phyloP scores from a whole-genome alignment of 2,329 filamentous ascomycete genomes.

The Ophiostoma ulmi region DNA sequence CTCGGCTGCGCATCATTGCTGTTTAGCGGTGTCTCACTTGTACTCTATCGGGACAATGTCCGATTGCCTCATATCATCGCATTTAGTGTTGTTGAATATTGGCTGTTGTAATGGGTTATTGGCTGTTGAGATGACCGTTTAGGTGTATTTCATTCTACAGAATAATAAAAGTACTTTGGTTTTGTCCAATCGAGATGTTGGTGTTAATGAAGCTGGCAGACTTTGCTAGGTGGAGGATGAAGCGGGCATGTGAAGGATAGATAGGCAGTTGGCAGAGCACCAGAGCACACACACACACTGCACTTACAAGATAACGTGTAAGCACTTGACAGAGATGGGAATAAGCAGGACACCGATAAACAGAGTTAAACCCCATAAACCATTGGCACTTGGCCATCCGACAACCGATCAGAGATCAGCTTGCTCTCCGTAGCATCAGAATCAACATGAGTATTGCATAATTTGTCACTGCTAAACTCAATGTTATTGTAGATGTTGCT shows the following conservation, averaged over 20 bases:
- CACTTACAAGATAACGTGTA: not conserved
- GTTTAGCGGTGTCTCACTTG: not conserved
- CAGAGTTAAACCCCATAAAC: not conserved
- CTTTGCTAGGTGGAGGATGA: not conserved
- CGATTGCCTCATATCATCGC: not conserved
- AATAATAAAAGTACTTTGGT: not conserved
- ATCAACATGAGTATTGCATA: not conserved
- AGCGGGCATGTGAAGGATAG: not conserved
- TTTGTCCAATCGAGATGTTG: not conserved
- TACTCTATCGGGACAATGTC: not conserved
- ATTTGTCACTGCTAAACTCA: too few relatives aligned
- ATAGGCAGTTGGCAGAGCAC: not conserved
- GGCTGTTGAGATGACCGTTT: not conserved
- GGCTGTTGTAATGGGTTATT: too few relatives aligned
- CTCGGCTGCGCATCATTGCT: slow-evolving; percentile 3
- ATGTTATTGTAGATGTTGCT: too few relatives aligned
- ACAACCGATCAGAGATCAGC: not conserved
- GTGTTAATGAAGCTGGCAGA: not conserved
- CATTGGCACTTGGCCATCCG: slow-evolving; percentile 3
- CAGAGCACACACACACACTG: not conserved
- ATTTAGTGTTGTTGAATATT: not conserved
- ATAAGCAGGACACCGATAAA: not conserved
- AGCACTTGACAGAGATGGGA: not conserved
- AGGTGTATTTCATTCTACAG: not conserved
- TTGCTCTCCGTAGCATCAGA: not conserved